Evolutionary conservation across 768 basidiomycete genomes (phyloP).

Genomic region (Tulasnella sp.): DNA sequence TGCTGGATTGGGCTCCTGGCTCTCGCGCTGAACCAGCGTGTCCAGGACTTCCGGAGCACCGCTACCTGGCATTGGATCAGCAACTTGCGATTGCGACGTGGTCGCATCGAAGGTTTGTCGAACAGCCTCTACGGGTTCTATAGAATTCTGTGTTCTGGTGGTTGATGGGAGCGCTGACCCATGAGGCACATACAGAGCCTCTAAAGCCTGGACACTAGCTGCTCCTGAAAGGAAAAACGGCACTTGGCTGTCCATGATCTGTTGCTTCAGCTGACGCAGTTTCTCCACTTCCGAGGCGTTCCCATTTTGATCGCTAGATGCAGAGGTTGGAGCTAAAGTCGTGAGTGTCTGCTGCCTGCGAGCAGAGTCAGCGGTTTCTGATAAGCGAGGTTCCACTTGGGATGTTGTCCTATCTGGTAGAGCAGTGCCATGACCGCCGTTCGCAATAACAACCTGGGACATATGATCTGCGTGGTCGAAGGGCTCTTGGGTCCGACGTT

Average conservation of each 20-base stretch:
- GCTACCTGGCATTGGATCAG: neutral
- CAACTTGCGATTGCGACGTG: too few species aligned
- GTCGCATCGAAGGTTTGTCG: too few species aligned
- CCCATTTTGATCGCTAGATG: neutral
- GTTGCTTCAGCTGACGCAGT: neutral
- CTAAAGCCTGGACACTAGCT: conserved; percentile 6
- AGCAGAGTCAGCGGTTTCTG: neutral
- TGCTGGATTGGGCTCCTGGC: too few species aligned
- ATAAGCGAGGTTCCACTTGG: neutral
- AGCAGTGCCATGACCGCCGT: neutral
- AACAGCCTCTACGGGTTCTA: too few species aligned
- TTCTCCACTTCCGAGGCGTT: neutral
- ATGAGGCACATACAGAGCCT: conserved; percentile 1
- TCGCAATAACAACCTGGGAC: neutral
- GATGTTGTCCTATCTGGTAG: neutral
- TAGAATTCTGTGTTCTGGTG: neutral
- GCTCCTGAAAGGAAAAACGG: neutral
- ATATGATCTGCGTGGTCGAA: neutral
- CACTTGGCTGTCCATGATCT: conserved; percentile 3
- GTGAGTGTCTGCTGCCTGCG: neutral
- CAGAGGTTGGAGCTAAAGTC: neutral
- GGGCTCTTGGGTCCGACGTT: neutral
- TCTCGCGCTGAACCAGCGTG: neutral
- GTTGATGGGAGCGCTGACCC: neutral
- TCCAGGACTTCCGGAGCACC: neutral